These are phyloP conservation scores for Nicotiana obtusifolia DNA, from an alignment of 257 asterid species.

Conservation along the genomic window DNA sequence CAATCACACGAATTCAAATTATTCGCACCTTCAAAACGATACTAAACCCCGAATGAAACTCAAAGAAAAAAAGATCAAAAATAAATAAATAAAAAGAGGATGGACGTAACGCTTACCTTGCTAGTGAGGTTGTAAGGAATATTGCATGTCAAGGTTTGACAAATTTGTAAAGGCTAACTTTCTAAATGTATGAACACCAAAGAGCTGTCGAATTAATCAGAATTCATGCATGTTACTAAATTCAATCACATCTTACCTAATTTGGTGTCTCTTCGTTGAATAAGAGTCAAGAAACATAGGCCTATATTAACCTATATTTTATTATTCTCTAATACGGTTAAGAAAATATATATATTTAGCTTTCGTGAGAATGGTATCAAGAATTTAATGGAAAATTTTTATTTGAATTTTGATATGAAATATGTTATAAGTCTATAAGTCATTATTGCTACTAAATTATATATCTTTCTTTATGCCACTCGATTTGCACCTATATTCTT, in stretches of 20 bases:
- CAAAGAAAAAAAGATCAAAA: too few relatives aligned
- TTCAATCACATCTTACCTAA: constrained; percentile 10
- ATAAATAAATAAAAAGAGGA: neutral
- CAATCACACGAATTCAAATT: too few relatives aligned
- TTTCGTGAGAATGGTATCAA: too few relatives aligned
- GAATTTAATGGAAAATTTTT: too few relatives aligned
- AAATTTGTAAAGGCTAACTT: neutral
- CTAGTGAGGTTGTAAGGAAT: neutral
- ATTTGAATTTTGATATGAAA: too few relatives aligned
- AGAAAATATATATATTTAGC: neutral
- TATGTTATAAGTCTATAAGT: too few relatives aligned
- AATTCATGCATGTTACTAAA: constrained; percentile 5
- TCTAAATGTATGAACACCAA: neutral
- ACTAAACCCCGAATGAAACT: too few relatives aligned
- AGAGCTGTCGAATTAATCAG: neutral
- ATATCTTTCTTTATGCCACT: too few relatives aligned
- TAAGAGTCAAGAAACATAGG: neutral
- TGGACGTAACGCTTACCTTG: neutral
- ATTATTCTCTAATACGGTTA: neutral
- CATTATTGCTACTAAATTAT: too few relatives aligned
- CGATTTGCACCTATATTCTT: too few relatives aligned
- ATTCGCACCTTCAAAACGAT: too few relatives aligned
- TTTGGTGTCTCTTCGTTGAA: neutral
- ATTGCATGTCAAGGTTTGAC: neutral
- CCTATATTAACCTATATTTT: neutral